A percentile compares a stretch with the other conserved stretches of the same genome.
Evolutionary conservation across 73 alveolate genomes (phyloP).

Genomic region (Paramecium pentaurelia): DNA sequence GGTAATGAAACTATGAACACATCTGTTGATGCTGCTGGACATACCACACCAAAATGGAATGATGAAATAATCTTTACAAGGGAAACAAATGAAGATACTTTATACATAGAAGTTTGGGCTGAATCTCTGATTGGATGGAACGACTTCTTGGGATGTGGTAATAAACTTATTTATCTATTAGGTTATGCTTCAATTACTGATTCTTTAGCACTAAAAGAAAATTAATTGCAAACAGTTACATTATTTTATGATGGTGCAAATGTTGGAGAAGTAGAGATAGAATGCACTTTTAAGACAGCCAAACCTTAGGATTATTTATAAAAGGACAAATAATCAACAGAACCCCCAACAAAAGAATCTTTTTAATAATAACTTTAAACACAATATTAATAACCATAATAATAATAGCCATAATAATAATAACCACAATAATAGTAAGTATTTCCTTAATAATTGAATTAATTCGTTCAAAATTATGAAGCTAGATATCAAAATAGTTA

Average conservation of each 20-base stretch:
- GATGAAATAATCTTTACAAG: neutral
- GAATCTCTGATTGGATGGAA: slow-evolving; percentile 40
- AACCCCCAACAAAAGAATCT: neutral
- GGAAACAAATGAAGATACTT: slow-evolving; percentile 19
- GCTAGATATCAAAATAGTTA: neutral
- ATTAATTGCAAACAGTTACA: neutral
- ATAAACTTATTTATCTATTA: neutral
- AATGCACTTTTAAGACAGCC: slow-evolving; percentile 16
- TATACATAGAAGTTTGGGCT: slow-evolving; percentile 1
- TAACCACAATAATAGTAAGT: neutral
- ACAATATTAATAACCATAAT: neutral
- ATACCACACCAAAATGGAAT: slow-evolving; percentile 21
- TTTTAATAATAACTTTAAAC: neutral
- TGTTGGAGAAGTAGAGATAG: slow-evolving; percentile 15
- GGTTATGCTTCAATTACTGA: slow-evolving; percentile 30
- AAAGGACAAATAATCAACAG: neutral
- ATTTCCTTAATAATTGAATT: neutral
- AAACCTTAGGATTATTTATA: neutral
- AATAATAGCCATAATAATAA: neutral
- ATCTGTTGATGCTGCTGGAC: neutral
- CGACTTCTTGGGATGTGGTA: slow-evolving; percentile 48
- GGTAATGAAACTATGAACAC: slow-evolving; percentile 48
- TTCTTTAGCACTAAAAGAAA: neutral
- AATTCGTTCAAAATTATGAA: slow-evolving; percentile 18
- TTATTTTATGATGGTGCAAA: slow-evolving; percentile 15